These are phyloP conservation scores for Yamadazyma dendronema DNA, from an alignment of 1,139 yeast genomes.

Conservation along the genomic window DNA sequence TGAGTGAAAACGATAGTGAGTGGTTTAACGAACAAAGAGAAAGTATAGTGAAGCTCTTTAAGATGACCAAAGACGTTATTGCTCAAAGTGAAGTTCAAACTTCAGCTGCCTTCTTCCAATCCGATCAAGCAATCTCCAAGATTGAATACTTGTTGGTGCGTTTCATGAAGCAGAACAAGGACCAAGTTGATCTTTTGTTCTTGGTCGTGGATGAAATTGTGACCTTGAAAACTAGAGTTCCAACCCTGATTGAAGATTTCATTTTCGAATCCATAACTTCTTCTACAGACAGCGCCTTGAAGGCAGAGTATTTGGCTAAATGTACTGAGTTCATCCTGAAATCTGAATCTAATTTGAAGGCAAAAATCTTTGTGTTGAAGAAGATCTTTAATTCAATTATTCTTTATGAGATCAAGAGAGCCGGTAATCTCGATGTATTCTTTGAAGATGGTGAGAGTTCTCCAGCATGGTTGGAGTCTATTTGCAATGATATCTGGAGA, in stretches of 20 bases:
- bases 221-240: conserved; percentile 45
- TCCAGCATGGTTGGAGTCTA: conserved; percentile 61
- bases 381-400: conserved; percentile 66
- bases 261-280: conserved; percentile 58
- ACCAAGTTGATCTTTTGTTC: conserved; percentile 39
- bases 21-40: conserved; percentile 64
- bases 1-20: conserved; percentile 49
- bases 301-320: conserved; percentile 52
- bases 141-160: conserved; percentile 56
- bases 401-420: conserved; percentile 56
- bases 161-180: conserved; percentile 38
- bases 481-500: conserved; percentile 73
- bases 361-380: conserved; percentile 64
- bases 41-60: conserved; percentile 45
- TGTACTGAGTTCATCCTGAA: conserved; percentile 50
- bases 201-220: conserved; percentile 50
- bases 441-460: conserved; percentile 29
- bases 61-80: conserved; percentile 44
- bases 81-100: conserved; percentile 31
- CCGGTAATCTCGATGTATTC: conserved; percentile 50
- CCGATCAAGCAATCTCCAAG: conserved; percentile 68
- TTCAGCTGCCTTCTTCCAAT: conserved; percentile 66
- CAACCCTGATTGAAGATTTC: conserved; percentile 52
- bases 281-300: conserved; percentile 43
- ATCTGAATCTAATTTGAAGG: conserved; percentile 40